A percentile compares a stretch with the other conserved stretches of the same genome.
Evolutionary conservation across 768 basidiomycete species (phyloP).

Genomic region (Inosperma sp.): DNA sequence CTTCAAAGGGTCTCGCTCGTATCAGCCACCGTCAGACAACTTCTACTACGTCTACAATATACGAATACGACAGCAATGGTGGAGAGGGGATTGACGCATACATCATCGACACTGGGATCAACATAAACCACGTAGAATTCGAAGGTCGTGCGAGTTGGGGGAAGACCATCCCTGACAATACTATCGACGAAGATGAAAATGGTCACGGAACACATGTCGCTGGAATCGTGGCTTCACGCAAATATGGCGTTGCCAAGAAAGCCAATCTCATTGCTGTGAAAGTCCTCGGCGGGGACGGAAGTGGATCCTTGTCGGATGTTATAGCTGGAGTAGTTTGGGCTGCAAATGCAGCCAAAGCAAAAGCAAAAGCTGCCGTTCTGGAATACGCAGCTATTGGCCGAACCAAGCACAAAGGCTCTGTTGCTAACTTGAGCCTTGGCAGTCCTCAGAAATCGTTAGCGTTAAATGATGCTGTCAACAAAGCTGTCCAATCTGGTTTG

Average conservation of each 20-base stretch:
- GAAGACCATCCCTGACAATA: conserved; percentile 80
- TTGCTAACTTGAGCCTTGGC: conserved; percentile 96
- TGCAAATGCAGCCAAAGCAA: conserved; percentile 44
- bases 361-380: conserved; percentile 54
- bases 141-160: conserved; percentile 91
- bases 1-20: conserved; percentile 87
- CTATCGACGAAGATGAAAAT: conserved; percentile 86
- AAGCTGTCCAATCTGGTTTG: conserved; percentile 76
- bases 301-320: conserved; percentile 93
- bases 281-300: conserved; percentile 88
- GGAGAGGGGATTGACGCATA: conserved; percentile 94
- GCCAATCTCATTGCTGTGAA: conserved; percentile 89
- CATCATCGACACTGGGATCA: conserved; percentile 86
- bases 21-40: conserved; percentile 81
- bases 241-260: conserved; percentile 94
- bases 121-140: conserved; percentile 79
- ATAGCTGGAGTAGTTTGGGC: conserved; percentile 86
- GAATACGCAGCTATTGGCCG: conserved; percentile 71
- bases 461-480: conserved; percentile 81
- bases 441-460: conserved; percentile 88
- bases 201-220: conserved; percentile 96
- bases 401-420: conserved; percentile 94
- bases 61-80: conserved; percentile 61
- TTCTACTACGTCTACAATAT: conserved; percentile 80
- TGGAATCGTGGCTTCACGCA: conserved; percentile 89